These are phyloP conservation scores for Trametes cubensis DNA, from an alignment of 768 basidiomycete species.

Conservation along the genomic window DNA sequence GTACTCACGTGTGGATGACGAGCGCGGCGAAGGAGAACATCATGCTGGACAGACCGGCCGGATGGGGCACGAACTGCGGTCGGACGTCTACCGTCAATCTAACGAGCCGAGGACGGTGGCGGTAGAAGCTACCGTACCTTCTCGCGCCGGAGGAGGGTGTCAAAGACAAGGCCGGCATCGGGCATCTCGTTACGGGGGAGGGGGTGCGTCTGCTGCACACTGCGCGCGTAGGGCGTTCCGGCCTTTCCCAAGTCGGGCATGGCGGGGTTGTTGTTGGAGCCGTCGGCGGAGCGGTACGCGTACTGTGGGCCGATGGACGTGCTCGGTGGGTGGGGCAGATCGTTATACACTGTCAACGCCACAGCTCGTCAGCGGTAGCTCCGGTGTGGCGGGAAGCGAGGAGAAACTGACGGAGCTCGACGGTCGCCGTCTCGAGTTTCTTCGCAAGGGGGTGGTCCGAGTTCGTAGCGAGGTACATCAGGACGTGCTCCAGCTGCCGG, in stretches of 20 bases:
- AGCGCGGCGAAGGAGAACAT: conserved; percentile 85
- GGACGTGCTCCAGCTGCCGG: conserved; percentile 67
- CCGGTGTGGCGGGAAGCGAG: too few species aligned
- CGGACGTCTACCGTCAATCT: background rate
- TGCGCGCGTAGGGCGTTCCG: conserved; percentile 78
- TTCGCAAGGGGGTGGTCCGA: conserved; percentile 50
- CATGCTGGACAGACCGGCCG: conserved; percentile 74
- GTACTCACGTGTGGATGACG: conserved; percentile 70
- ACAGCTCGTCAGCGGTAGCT: too few species aligned
- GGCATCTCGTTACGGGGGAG: conserved; percentile 71
- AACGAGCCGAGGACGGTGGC: background rate
- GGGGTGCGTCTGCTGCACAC: conserved; percentile 70
- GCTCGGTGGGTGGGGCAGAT: conserved; percentile 77
- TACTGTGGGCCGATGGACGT: conserved; percentile 66
- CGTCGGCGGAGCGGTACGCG: conserved; percentile 76
- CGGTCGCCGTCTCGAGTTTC: conserved; percentile 39
- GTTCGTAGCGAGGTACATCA: conserved; percentile 63
- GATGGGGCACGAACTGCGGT: conserved; percentile 71
- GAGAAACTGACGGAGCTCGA: conserved; percentile 58
- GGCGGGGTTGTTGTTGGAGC: conserved; percentile 72
- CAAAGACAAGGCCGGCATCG: conserved; percentile 80
- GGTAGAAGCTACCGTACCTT: conserved; percentile 44
- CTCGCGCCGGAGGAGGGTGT: conserved; percentile 74
- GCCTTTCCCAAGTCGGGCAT: conserved; percentile 78
- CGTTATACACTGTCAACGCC: conserved; percentile 65